Conservation (phyloP, 352 stramenopile genomes). For the Halophytophthora polymorphica region DNA sequence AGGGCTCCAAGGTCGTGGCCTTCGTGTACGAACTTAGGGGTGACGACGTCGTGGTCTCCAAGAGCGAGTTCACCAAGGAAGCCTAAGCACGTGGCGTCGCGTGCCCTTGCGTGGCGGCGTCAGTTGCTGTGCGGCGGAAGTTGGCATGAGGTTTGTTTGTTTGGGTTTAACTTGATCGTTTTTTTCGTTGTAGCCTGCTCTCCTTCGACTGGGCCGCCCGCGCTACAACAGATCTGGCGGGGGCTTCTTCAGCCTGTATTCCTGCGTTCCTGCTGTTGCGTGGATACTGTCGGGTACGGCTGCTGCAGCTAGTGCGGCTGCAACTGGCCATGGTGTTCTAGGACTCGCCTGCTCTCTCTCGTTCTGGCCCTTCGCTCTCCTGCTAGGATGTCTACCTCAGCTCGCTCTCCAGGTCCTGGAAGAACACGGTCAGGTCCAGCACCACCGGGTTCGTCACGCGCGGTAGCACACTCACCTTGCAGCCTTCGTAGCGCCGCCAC, state of each 20-base stretch:
- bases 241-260: conserved; percentile 17
- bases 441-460: conserved; percentile 71
- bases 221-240: conserved; percentile 20
- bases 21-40: conserved; percentile 95
- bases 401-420: conserved; percentile 68
- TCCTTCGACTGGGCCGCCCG: conserved; percentile 4
- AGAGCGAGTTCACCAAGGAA: conserved; percentile 86
- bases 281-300: not conserved
- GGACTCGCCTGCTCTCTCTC: conserved; percentile 7
- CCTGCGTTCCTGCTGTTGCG: conserved; percentile 21
- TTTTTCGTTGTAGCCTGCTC: conserved; percentile 16
- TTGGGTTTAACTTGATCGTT: conserved; percentile 13
- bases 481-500: conserved; percentile 81
- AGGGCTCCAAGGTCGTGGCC: conserved; percentile 94
- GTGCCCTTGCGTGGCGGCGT: not conserved
- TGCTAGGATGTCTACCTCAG: conserved; percentile 33
- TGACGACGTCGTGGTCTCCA: conserved; percentile 85
- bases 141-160: not conserved
- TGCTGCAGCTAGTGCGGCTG: conserved; percentile 15
- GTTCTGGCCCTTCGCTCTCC: conserved; percentile 8
- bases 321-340: conserved; percentile 12
- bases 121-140: not conserved
- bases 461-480: conserved; percentile 66
- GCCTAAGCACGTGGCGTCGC: conserved; percentile 19
- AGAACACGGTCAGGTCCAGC: conserved; percentile 62